phyloP scores from a whole-genome alignment of 768 basidiomycete genomes.

The Leucogyrophana mollusca region DNA sequence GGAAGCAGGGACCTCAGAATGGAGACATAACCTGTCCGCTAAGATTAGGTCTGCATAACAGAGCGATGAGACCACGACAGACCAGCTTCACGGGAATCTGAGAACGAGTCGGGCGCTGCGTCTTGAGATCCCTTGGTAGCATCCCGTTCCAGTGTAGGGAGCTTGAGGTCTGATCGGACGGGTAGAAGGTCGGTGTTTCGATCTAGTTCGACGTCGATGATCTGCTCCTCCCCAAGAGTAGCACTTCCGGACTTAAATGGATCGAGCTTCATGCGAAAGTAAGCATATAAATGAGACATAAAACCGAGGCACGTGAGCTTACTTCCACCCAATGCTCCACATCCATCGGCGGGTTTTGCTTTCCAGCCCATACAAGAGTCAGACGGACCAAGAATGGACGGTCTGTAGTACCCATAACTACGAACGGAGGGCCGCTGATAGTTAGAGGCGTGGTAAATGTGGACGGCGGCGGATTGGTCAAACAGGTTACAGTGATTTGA shows the following conservation, averaged over 20 bases:
- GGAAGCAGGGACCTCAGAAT: constrained; percentile 36
- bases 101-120: no score
- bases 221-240: constrained; percentile 46
- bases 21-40: constrained; percentile 30
- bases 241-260: constrained; percentile 34
- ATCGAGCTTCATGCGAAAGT: constrained; percentile 38
- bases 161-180: constrained; percentile 16
- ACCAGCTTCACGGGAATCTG: no score
- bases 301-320: constrained; percentile 11
- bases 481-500: constrained; percentile 31
- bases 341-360: constrained; percentile 38
- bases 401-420: constrained; percentile 39
- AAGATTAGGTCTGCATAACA: background rate
- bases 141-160: constrained; percentile 26
- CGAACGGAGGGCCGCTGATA: constrained; percentile 38
- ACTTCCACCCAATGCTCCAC: constrained; percentile 57
- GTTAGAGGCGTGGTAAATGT: constrained; percentile 31
- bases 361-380: constrained; percentile 39
- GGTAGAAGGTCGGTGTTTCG: constrained; percentile 40
- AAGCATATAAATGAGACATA: constrained; percentile 1
- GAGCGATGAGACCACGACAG: no score
- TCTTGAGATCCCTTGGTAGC: background rate
- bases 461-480: constrained; percentile 38
- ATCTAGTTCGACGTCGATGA: constrained; percentile 49
- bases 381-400: constrained; percentile 45